Percentiles rank a stretch among this genome's conserved stretches.
These are phyloP conservation scores for Plasmodium vivax DNA, from an alignment of 169 alveolate species.

Conservation along the genomic window DNA sequence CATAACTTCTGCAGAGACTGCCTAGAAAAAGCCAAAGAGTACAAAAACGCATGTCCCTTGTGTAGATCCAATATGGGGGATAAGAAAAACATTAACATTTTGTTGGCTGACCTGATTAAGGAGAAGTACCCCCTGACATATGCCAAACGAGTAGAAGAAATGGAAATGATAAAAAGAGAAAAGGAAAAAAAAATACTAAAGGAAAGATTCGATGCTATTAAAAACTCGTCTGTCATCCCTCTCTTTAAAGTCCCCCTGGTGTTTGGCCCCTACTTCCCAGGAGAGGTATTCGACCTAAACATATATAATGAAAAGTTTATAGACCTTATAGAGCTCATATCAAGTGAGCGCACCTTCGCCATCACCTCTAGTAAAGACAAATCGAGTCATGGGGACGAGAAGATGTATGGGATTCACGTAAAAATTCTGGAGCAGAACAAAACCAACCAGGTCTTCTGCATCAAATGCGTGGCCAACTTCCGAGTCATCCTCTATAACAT, in stretches of 20 bases:
- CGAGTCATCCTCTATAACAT: constrained; percentile 44
- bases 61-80: constrained; percentile 74
- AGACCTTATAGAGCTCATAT: constrained; percentile 41
- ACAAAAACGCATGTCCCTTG: constrained; percentile 75
- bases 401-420: constrained; percentile 58
- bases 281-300: constrained; percentile 34
- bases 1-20: constrained; percentile 86
- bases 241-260: constrained; percentile 23
- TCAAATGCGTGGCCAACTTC: constrained; percentile 50
- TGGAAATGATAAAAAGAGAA: constrained; percentile 35
- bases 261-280: constrained; percentile 67
- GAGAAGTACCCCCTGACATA: constrained; percentile 70
- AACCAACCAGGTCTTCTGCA: constrained; percentile 14
- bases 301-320: constrained; percentile 39
- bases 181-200: constrained; percentile 32
- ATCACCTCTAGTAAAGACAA: constrained; percentile 38
- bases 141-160: constrained; percentile 62
- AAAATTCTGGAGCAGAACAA: constrained; percentile 17
- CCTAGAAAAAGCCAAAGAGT: constrained; percentile 80
- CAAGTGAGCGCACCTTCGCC: constrained; percentile 57
- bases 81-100: constrained; percentile 71
- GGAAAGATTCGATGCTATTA: constrained; percentile 56
- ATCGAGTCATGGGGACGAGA: not conserved
- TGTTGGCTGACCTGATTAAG: constrained; percentile 67
- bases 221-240: constrained; percentile 62